Percentiles rank a stretch among this genome's conserved stretches.
Conservation (phyloP, 305 asterid genomes). For the Fraxinus ornus region DNA sequence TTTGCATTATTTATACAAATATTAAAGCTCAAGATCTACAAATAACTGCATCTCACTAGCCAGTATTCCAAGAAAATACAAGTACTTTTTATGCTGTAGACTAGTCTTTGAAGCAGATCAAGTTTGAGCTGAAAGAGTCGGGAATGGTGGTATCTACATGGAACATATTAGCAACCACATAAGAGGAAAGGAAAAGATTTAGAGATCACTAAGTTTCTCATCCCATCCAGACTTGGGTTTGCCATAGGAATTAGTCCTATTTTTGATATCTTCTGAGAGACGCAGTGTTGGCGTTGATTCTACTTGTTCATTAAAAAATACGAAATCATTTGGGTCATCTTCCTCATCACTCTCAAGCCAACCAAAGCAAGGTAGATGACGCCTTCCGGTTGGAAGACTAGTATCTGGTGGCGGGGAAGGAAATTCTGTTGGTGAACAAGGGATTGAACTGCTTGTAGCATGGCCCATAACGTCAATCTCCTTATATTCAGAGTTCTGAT, state of each 20-base stretch:
- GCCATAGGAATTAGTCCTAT: background rate
- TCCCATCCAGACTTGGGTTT: constrained; percentile 41
- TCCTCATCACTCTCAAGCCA: constrained; percentile 42
- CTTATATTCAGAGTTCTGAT: constrained; percentile 4
- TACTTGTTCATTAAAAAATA: background rate
- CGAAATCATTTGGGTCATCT: constrained; percentile 3
- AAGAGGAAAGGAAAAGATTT: background rate
- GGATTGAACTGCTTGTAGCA: background rate
- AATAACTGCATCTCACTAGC: background rate
- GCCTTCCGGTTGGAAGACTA: constrained; percentile 6
- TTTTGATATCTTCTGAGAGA: background rate
- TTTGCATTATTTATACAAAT: background rate
- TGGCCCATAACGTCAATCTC: background rate
- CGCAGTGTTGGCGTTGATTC: background rate
- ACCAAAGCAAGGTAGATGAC: constrained; percentile 37
- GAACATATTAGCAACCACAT: background rate
- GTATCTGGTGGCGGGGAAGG: constrained; percentile 7
- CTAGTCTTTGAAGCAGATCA: background rate
- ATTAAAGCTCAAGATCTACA: background rate
- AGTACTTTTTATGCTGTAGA: background rate
- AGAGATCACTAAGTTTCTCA: constrained; percentile 23
- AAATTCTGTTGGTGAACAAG: background rate
- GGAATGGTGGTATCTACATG: background rate
- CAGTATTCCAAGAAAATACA: background rate
- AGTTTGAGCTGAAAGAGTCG: background rate